A percentile compares a stretch with the other conserved stretches of the same genome.
phyloP scores from a whole-genome alignment of 768 basidiomycete genomes.

The Hydnomerulius pinastri region DNA sequence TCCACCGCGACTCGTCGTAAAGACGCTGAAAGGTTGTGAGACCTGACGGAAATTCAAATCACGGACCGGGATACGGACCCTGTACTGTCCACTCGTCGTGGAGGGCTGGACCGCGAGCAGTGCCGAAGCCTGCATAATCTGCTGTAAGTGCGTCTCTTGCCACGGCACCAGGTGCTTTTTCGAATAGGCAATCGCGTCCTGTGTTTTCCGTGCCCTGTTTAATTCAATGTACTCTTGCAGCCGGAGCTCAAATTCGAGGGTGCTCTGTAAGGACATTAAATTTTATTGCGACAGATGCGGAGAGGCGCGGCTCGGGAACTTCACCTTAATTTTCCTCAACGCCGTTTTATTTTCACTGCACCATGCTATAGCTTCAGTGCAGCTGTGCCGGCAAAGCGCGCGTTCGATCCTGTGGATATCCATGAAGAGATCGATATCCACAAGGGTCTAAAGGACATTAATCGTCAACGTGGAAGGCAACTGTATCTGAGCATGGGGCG shows the following conservation, averaged over 20 bases:
- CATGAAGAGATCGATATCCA: conserved; percentile 89
- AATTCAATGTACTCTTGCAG: conserved; percentile 97
- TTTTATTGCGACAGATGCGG: conserved; percentile 13
- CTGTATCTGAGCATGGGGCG: conserved; percentile 18
- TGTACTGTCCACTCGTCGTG: conserved; percentile 78
- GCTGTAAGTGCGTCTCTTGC: conserved; percentile 77
- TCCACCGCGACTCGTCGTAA: conserved; percentile 84
- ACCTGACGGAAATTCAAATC: conserved; percentile 1
- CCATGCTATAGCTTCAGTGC: conserved; percentile 90
- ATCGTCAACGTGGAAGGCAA: conserved; percentile 18
- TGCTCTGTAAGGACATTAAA: conserved; percentile 57
- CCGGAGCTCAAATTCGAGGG: conserved; percentile 93
- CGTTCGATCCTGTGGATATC: conserved; percentile 87
- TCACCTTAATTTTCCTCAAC: conserved; percentile 89
- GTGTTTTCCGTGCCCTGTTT: conserved; percentile 59
- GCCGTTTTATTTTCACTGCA: conserved; percentile 95
- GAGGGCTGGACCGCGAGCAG: conserved; percentile 74
- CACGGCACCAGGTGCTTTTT: conserved; percentile 79
- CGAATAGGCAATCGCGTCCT: conserved; percentile 83
- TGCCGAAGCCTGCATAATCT: conserved; percentile 76
- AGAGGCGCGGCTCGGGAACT: conserved; percentile 12
- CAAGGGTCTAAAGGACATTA: conserved; percentile 59
- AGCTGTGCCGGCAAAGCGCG: conserved; percentile 73
- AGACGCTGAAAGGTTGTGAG: conserved; percentile 56
- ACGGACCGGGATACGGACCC: conserved; percentile 46